phyloP scores from a whole-genome alignment of 495 filamentous ascomycete genomes.

The Trichoderma gamsii region DNA sequence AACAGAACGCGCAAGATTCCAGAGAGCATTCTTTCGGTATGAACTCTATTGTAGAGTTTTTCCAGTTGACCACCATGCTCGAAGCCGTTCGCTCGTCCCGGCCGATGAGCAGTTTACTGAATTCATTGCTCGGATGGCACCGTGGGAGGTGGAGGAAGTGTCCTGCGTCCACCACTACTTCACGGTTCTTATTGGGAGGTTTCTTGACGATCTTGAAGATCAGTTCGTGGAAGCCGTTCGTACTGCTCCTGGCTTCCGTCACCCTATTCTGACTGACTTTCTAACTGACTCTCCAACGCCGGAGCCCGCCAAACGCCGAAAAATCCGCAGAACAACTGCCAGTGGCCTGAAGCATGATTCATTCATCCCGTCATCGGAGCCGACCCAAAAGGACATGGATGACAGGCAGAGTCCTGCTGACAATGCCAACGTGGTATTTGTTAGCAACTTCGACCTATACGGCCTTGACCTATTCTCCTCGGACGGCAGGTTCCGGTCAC shows the following conservation, averaged over 20 bases:
- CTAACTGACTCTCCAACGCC: neutral
- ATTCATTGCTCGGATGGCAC: constrained; percentile 18
- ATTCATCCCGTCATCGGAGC: too few relatives aligned
- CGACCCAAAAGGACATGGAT: too few relatives aligned
- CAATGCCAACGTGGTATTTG: too few relatives aligned
- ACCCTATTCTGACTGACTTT: too few relatives aligned
- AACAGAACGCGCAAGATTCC: neutral
- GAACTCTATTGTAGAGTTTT: neutral
- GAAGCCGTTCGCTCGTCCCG: neutral
- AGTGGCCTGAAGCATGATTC: too few relatives aligned
- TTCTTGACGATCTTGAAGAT: neutral
- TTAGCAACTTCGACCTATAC: too few relatives aligned
- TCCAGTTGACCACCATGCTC: neutral
- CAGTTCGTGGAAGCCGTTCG: neutral
- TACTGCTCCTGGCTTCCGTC: neutral
- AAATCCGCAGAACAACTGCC: neutral
- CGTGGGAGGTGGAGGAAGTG: constrained; percentile 25
- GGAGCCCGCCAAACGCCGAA: neutral
- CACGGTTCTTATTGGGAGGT: neutral
- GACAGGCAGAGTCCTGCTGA: too few relatives aligned
- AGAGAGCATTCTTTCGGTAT: neutral
- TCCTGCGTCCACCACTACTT: constrained; percentile 14
- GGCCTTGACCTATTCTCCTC: too few relatives aligned
- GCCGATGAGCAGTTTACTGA: neutral
- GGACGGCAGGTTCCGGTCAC: too few relatives aligned